Evolutionary conservation across 805 yeast species (phyloP), one percentile per base, ranked within the genome.

Genomic region (Metschnikowia borealis): DNA sequence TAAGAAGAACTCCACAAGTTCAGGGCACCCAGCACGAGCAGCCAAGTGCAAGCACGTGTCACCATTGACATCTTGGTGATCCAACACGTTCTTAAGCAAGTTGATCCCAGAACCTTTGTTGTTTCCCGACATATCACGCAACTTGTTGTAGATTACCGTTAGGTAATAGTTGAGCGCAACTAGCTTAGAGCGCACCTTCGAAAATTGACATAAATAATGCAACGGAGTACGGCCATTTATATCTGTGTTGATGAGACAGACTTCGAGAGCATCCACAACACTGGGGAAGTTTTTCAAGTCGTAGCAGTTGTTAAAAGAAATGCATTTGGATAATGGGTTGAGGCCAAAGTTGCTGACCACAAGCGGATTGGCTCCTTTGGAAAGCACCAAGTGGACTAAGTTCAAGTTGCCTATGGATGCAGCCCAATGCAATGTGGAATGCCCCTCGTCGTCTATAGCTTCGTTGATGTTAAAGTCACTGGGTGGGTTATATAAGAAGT

Each of bases 371-470:
- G 96, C 94, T 4, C 96, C 96, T 37, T 85, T 81, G 29, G 82
- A 75, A 31, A 89, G 69, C 38, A 94, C 74, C 13, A 90, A 79
- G 57, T 86, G 94, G 49, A 89, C 83, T 68, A 91, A 83, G 43
- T 78, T 79, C 33, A 85, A 68, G 63, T 85, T 88, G 3, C 98
- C 99, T 80, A 94, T 89, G 0, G 98, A 87, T 53, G 97, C 89
- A 0, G 98, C 96, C 97, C 98, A 94, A 68, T 94, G 99, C 58
- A 94, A 83, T 1, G 96, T 86, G 0, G 97, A 87, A 63, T 94
- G 95, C 1, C 96, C 95, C 62, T 94, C 97, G 51, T 88, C 91
- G 64, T 94, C 99, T 23, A 94, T 88, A 3, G 89, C 83, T 47
- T 86, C 88, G 63, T 83, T 70, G 53, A 87, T 78, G 56, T 87